Base-by-base conservation (phyloP, 441 rosid genomes). In the Adansonia grandidieri region DNA sequence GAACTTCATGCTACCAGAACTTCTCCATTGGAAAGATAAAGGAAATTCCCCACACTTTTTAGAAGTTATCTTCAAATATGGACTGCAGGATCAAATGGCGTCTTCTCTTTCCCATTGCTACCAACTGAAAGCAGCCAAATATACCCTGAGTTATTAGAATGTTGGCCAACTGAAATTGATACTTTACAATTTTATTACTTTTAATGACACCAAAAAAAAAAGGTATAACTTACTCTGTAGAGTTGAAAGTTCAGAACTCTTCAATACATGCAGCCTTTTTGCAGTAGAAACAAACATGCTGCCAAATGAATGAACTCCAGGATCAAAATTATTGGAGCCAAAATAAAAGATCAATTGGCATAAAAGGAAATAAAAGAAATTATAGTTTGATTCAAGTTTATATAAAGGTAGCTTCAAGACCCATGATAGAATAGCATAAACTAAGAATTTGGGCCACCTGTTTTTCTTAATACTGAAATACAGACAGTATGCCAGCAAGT, bases 281-380 rank as follows among this genome's bases (percentile, higher is more conserved):
- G 81, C 86, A 19, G 87, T 79, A 22, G 86, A 82, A 73, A 87
- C 78, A 70, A 87, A 87, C 88, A 87, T 85, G 84, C 90, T 87
- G 82, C 78, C 48, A 75, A 64, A 66, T 53, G 17, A 6, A 56
- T 24, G 45, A 51, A 71, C 17, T 51, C 45, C 44, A 73, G 15
- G n/a, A 68, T 75, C 74, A 79, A 63, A 70, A 57, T 42, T 9
- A 48, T 5, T 54, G 58, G 32, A 9, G 51, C 6, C 10, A 22
- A 15, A 32, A 14, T 14, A 42, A 20, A 56, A 56, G 24, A 63
- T 51, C 15, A 24, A 24, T 71, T 62, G 17, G 57, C 70, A 40
- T 65, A 8, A 65, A 71, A n/a, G 9, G n/a, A 53, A 48, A 70
- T 20, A n/a, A n/a, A 42, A 17, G 3, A 69, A 11, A 20, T 69